A percentile compares a stretch with the other conserved stretches of the same genome.
Evolutionary conservation across 2,329 filamentous ascomycete genomes (phyloP).

Genomic region (Fusarium sp.): DNA sequence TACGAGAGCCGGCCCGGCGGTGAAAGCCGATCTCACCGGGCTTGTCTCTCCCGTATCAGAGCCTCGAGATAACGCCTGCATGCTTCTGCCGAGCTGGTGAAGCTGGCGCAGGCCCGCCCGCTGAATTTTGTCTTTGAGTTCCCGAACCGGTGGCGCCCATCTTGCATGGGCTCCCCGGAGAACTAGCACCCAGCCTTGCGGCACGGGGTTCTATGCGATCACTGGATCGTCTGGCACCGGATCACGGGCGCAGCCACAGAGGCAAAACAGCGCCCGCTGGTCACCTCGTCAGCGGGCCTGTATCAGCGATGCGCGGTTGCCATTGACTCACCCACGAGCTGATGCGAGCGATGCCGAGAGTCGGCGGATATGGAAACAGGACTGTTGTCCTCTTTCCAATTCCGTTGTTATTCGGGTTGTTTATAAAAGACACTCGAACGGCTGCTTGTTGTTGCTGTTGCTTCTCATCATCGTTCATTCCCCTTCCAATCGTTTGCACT

Average conservation of each 20-base stretch:
- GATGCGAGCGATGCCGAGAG: slow-evolving; percentile 15
- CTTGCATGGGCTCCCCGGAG: slow-evolving; percentile 21
- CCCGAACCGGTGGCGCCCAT: slow-evolving; percentile 40
- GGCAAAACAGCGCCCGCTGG: slow-evolving; percentile 16
- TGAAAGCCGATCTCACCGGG: slow-evolving; percentile 37
- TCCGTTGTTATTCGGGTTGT: slow-evolving; percentile 12
- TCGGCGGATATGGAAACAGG: slow-evolving; percentile 9
- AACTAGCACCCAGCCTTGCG: slow-evolving; percentile 20
- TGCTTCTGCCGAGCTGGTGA: slow-evolving; percentile 24
- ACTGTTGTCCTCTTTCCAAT: slow-evolving; percentile 21
- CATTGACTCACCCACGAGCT: slow-evolving; percentile 28
- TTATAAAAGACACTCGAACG: slow-evolving; percentile 34
- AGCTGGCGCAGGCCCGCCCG: slow-evolving; percentile 23
- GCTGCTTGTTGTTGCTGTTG: slow-evolving; percentile 15
- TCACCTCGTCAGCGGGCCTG: slow-evolving; percentile 25
- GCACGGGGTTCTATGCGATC: slow-evolving; percentile 14
- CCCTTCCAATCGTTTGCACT: slow-evolving; percentile 18
- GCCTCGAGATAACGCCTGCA: slow-evolving; percentile 29
- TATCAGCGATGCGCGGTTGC: slow-evolving; percentile 16
- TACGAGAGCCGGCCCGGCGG: slow-evolving; percentile 44
- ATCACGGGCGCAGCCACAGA: slow-evolving; percentile 32
- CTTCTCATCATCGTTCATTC: slow-evolving; percentile 12
- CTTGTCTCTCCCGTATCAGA: slow-evolving; percentile 31
- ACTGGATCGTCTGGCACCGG: slow-evolving; percentile 19
- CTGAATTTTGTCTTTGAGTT: slow-evolving; percentile 27